Conservation (phyloP, 1,284 basidiomycete species). For the Melanopsichium pennsylvanicum region DNA sequence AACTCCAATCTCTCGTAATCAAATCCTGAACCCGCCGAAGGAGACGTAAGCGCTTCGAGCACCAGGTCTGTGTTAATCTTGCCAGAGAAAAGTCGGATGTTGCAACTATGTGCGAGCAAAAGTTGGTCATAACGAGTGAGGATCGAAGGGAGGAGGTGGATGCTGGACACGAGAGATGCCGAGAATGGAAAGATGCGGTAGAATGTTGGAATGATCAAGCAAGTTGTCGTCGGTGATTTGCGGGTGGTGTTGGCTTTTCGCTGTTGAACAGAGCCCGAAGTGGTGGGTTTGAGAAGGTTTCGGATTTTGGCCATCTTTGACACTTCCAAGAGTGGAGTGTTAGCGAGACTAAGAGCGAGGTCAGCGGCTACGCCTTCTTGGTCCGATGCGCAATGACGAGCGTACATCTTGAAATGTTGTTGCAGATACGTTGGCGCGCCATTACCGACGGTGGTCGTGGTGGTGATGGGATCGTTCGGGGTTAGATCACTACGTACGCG, state of each 20-base stretch:
- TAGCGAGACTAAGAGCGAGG: conserved; percentile 1
- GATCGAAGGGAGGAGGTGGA: conserved; percentile 47
- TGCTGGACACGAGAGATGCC: background rate
- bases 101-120: conserved; percentile 26
- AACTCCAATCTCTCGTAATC: conserved; percentile 54
- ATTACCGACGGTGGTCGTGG: background rate
- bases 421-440: conserved; percentile 6
- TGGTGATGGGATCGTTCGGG: conserved; percentile 1
- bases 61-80: conserved; percentile 13
- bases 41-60: conserved; percentile 35
- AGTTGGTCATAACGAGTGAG: conserved; percentile 40
- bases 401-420: conserved; percentile 19
- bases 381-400: background rate
- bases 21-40: conserved; percentile 7
- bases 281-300: conserved; percentile 7
- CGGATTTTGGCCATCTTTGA: conserved; percentile 7
- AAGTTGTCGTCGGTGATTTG: background rate
- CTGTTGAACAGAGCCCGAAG: too few species aligned
- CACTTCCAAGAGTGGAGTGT: conserved; percentile 9
- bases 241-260: background rate
- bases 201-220: conserved; percentile 17
- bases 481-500: conserved; percentile 2
- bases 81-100: conserved; percentile 10
- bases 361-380: background rate
- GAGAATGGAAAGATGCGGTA: conserved; percentile 20